phyloP scores from a whole-genome alignment of 805 yeast genomes.

The Candida montana region DNA sequence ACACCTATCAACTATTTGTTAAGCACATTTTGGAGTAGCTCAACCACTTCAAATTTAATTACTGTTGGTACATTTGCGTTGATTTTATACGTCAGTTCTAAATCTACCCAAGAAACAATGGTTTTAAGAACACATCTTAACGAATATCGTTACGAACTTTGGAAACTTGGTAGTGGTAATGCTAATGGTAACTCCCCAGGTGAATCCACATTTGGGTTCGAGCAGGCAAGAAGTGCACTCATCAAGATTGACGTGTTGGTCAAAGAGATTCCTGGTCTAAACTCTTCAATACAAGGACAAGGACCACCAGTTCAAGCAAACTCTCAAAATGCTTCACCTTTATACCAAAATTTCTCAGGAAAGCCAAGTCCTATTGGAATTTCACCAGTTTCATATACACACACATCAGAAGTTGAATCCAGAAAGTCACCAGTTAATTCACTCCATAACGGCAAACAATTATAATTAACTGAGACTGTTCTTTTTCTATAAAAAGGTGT shows the following conservation, averaged over 20 bases:
- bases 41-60: conserved; percentile 72
- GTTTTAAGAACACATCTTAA: conserved; percentile 63
- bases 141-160: conserved; percentile 71
- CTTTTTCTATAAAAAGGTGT: no score
- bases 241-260: conserved; percentile 65
- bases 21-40: conserved; percentile 86
- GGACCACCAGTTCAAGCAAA: conserved; percentile 20
- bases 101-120: conserved; percentile 54
- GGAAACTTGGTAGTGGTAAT: conserved; percentile 52
- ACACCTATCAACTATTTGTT: conserved; percentile 43
- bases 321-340: conserved; percentile 6
- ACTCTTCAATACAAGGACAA: conserved; percentile 12
- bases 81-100: conserved; percentile 64
- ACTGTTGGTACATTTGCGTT: conserved; percentile 87
- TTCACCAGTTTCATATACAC: conserved; percentile 10
- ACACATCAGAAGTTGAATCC: conserved; percentile 11
- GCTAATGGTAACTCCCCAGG: not conserved
- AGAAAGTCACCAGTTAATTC: conserved; percentile 1
- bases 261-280: conserved; percentile 63
- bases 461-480: no score
- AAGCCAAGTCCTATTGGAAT: conserved; percentile 1
- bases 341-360: conserved; percentile 5
- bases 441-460: not conserved
- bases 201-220: conserved; percentile 1
- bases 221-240: conserved; percentile 72